A percentile compares a stretch with the other conserved stretches of the same genome.
Conservation (phyloP, 1,284 basidiomycete genomes). For the Fomitopsis palustris region DNA sequence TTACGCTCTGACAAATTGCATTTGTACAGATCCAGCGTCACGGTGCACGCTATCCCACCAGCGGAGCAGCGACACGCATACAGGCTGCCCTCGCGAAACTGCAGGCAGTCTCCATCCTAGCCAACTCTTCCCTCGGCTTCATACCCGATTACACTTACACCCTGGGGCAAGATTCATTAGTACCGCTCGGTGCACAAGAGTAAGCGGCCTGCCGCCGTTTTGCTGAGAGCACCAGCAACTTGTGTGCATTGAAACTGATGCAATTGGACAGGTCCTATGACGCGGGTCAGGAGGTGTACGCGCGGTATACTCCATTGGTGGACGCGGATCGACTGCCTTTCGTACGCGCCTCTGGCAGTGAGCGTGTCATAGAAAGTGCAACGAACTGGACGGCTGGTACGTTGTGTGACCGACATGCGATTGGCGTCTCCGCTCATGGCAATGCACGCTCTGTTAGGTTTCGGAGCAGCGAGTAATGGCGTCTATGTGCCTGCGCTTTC, state of each 20-base stretch:
- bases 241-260: neutral
- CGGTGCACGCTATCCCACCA: conserved; percentile 77
- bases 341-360: conserved; percentile 58
- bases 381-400: conserved; percentile 71
- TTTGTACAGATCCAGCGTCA: conserved; percentile 74
- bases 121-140: conserved; percentile 54
- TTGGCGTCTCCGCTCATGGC: neutral
- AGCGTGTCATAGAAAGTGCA: conserved; percentile 65
- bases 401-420: conserved; percentile 3
- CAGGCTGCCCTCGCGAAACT: conserved; percentile 49
- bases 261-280: conserved; percentile 40
- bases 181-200: conserved; percentile 70
- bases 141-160: conserved; percentile 55
- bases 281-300: conserved; percentile 45
- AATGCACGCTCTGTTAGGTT: conserved; percentile 38
- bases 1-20: neutral
- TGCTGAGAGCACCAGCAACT: neutral
- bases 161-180: conserved; percentile 58
- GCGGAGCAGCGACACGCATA: conserved; percentile 43
- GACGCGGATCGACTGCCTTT: conserved; percentile 50
- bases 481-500: conserved; percentile 37
- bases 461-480: conserved; percentile 32
- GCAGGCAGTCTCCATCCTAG: conserved; percentile 37
- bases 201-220: conserved; percentile 31
- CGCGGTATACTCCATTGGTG: conserved; percentile 52